These are phyloP conservation scores for Clausena lansium DNA, from an alignment of 345 rosid genomes.

Conservation along the genomic window DNA sequence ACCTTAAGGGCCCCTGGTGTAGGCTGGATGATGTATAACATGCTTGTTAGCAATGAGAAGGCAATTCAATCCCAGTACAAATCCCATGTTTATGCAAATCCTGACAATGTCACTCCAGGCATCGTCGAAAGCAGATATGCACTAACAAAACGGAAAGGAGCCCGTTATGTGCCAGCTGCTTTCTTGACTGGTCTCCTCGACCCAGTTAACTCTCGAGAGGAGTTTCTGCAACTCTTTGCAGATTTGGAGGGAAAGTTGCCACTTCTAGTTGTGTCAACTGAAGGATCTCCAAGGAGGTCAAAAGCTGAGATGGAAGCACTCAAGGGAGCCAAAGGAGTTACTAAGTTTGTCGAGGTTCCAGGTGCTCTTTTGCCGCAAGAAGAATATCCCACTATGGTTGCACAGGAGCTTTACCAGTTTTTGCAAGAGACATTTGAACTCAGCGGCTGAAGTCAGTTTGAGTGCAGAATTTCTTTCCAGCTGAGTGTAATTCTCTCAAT, in stretches of 20 bases:
- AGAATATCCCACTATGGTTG: constrained; percentile 72
- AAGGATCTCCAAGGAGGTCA: constrained; percentile 80
- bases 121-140: constrained; percentile 57
- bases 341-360: constrained; percentile 69
- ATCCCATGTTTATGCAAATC: constrained; percentile 85
- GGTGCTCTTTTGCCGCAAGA: constrained; percentile 93
- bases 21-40: constrained; percentile 92
- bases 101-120: constrained; percentile 67
- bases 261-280: constrained; percentile 56
- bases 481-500: not conserved
- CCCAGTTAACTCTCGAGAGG: constrained; percentile 70
- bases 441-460: constrained; percentile 7
- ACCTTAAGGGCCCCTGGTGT: constrained; percentile 78
- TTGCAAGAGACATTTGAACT: constrained; percentile 51
- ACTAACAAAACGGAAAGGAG: constrained; percentile 66
- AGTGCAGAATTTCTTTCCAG: not conserved
- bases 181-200: constrained; percentile 92
- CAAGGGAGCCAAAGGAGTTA: constrained; percentile 64
- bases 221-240: constrained; percentile 67
- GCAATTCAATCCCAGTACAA: constrained; percentile 81
- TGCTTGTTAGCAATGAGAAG: constrained; percentile 91
- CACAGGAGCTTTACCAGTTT: constrained; percentile 62
- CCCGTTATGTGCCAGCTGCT: constrained; percentile 87
- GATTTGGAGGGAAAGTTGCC: constrained; percentile 60
- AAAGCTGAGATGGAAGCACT: constrained; percentile 92